These are phyloP conservation scores for Daldinia loculata DNA, from an alignment of 495 filamentous ascomycete species.

Conservation along the genomic window DNA sequence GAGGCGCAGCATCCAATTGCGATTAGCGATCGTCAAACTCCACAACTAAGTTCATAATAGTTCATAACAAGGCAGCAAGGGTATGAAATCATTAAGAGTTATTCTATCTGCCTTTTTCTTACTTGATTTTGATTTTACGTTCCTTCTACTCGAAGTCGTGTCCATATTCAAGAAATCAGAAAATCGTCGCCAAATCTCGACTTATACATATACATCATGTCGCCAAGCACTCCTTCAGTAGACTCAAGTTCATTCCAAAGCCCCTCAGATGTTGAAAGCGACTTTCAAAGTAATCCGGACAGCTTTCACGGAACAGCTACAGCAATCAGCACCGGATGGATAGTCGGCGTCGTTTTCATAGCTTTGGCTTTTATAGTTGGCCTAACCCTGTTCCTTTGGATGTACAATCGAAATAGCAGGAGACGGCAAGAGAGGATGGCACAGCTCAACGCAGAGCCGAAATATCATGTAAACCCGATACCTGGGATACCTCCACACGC, in stretches of 20 bases:
- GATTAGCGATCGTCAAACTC: background rate
- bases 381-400: background rate
- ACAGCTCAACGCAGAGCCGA: slow-evolving; percentile 8
- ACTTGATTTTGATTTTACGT: background rate
- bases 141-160: background rate
- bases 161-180: background rate
- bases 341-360: slow-evolving; percentile 25
- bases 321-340: slow-evolving; percentile 19
- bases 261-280: background rate
- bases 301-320: slow-evolving; percentile 6
- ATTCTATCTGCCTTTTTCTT: background rate
- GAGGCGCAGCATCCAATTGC: background rate
- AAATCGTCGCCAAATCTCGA: background rate
- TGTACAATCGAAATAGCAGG: slow-evolving; percentile 7
- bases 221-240: background rate
- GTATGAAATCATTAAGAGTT: background rate
- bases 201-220: background rate
- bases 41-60: background rate
- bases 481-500: background rate
- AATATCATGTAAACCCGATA: background rate
- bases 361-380: background rate
- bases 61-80: background rate
- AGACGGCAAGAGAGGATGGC: slow-evolving; percentile 1
- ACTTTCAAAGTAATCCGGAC: background rate
- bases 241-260: background rate